Percentiles rank a stretch among this genome's conserved stretches.
Evolutionary conservation across 192 early-diverging fungal species (phyloP).

Genomic region (Umbelopsis vinacea): DNA sequence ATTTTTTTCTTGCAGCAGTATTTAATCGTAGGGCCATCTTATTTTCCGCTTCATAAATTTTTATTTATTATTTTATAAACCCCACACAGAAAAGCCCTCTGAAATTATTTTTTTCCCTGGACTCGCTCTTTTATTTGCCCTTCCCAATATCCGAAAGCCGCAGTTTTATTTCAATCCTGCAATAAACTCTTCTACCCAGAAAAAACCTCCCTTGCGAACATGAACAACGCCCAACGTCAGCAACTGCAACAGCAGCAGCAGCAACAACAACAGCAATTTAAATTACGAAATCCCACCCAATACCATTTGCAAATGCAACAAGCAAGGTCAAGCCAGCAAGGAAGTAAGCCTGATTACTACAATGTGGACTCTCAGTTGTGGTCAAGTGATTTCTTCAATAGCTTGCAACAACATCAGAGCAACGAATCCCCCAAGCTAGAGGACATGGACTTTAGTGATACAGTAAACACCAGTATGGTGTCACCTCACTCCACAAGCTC

Average conservation of each 20-base stretch:
- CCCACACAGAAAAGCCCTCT: not conserved
- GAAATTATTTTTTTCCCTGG: not conserved
- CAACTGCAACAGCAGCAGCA: slow-evolving; percentile 12
- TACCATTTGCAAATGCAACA: slow-evolving; percentile 30
- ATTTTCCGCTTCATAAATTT: slow-evolving; percentile 11
- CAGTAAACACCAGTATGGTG: slow-evolving; percentile 12
- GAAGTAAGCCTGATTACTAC: slow-evolving; percentile 6
- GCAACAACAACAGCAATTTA: slow-evolving; percentile 12
- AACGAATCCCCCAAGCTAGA: slow-evolving; percentile 17
- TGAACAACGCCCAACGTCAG: slow-evolving; percentile 4
- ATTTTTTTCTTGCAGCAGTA: not conserved
- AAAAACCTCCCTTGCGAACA: not conserved
- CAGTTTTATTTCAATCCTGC: slow-evolving; percentile 14
- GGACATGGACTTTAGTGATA: slow-evolving; percentile 12
- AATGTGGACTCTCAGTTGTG: slow-evolving; percentile 14
- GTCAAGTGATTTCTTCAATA: slow-evolving; percentile 18
- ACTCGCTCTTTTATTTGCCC: not conserved
- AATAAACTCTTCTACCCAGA: not conserved
- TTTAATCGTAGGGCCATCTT: not conserved
- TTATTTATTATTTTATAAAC: not conserved
- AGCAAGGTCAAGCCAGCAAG: not conserved
- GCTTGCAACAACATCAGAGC: slow-evolving; percentile 10
- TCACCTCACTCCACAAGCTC: slow-evolving; percentile 19
- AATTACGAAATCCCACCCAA: slow-evolving; percentile 34
- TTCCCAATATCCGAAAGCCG: not conserved